Percentiles rank a stretch among this genome's conserved stretches.
Evolutionary conservation across 148 eudicot genomes (phyloP).

Genomic region (Mesembryanthemum crystallinum): DNA sequence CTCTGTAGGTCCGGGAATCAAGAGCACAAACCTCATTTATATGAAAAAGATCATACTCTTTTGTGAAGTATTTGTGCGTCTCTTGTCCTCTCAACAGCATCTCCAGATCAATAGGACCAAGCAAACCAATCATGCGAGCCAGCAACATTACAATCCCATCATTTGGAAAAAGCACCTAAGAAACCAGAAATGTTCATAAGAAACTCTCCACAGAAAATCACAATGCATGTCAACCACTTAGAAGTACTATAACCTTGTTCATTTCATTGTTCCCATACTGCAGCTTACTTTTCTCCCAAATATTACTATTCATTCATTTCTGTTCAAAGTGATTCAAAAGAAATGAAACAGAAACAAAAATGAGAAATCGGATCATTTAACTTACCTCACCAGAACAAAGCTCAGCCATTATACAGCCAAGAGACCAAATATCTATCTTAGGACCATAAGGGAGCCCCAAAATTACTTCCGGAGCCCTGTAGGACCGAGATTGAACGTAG

Average conservation of each 20-base stretch:
- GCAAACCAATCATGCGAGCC: slow-evolving; percentile 68
- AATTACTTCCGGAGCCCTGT: slow-evolving; percentile 96
- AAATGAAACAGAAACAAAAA: background rate
- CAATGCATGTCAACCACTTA: background rate
- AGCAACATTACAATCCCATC: slow-evolving; percentile 66
- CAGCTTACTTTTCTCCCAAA: too few relatives aligned
- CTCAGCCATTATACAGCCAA: slow-evolving; percentile 93
- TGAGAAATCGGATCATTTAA: background rate
- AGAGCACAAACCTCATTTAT: slow-evolving; percentile 64
- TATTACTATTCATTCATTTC: too few relatives aligned
- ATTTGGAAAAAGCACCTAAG: slow-evolving; percentile 90
- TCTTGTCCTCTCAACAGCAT: slow-evolving; percentile 80
- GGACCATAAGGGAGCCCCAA: slow-evolving; percentile 91
- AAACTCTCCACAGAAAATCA: background rate
- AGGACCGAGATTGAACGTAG: slow-evolving; percentile 93
- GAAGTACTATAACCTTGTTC: background rate
- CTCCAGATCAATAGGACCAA: slow-evolving; percentile 85
- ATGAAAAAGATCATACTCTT: slow-evolving; percentile 68
- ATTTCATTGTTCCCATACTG: too few relatives aligned
- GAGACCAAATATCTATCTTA: slow-evolving; percentile 92
- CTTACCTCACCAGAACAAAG: slow-evolving; percentile 85
- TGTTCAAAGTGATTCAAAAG: too few relatives aligned
- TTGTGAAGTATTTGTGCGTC: slow-evolving; percentile 82
- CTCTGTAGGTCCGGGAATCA: background rate
- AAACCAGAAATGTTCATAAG: slow-evolving; percentile 1